Conservation (phyloP, 1,284 basidiomycete genomes). For the Leucoagaricus sp. region DNA sequence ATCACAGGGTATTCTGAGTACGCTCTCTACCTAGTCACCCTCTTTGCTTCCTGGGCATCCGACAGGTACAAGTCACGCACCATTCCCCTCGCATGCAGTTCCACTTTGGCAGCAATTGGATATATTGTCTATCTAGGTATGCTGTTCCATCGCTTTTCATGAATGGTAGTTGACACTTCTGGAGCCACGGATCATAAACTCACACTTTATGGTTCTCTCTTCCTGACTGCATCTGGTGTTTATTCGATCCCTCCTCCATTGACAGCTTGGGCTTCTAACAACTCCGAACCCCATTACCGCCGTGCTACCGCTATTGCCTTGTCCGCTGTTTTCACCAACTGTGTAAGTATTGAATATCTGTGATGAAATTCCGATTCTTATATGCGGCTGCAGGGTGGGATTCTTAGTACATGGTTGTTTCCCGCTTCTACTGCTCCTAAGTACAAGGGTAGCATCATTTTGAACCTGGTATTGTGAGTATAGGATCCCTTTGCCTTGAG, state of each 20-base stretch:
- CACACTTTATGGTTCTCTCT: conserved; percentile 30
- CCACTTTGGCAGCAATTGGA: conserved; percentile 4
- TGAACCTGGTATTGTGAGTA: conserved; percentile 36
- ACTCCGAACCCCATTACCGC: conserved; percentile 49
- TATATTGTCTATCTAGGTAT: conserved; percentile 9
- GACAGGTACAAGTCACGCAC: conserved; percentile 31
- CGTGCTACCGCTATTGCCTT: conserved; percentile 53
- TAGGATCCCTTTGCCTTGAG: not conserved
- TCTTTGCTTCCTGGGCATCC: conserved; percentile 27
- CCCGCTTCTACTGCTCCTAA: conserved; percentile 36
- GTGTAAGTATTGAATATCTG: conserved; percentile 45
- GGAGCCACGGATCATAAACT: conserved; percentile 26
- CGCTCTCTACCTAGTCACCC: conserved; percentile 22
- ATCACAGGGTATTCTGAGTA: no score
- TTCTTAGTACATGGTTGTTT: conserved; percentile 40
- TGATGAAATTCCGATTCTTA: not conserved
- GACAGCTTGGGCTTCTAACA: conserved; percentile 43
- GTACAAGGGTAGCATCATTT: conserved; percentile 35
- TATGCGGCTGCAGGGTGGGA: conserved; percentile 32
- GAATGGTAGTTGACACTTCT: not conserved
- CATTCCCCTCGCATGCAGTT: conserved; percentile 13
- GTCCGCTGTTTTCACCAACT: conserved; percentile 48
- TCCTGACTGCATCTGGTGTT: conserved; percentile 29
- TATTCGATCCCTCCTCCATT: conserved; percentile 25
- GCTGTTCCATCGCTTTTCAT: not conserved